Conservation (phyloP, 2,329 filamentous ascomycete genomes). For the Tolypocladium tropicale region DNA sequence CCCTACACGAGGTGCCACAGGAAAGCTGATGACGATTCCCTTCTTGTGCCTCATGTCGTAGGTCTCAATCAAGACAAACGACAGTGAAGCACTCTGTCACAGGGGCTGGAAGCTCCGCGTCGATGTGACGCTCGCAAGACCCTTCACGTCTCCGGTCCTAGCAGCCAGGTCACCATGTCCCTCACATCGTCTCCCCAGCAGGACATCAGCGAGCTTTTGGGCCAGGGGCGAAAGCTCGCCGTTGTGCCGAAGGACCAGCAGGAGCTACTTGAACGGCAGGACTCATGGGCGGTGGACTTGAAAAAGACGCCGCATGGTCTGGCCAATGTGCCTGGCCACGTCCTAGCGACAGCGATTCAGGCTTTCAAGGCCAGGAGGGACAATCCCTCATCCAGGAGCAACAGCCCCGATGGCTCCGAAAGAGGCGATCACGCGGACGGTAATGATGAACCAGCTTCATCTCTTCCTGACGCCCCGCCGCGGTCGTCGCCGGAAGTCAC, state of each 20-base stretch:
- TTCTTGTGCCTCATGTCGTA: neutral
- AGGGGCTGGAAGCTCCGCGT: neutral
- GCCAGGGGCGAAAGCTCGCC: constrained; percentile 14
- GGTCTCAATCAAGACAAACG: neutral
- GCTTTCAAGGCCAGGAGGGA: constrained; percentile 7
- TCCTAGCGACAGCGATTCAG: constrained; percentile 21
- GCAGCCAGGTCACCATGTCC: constrained; percentile 13
- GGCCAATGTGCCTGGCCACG: constrained; percentile 23
- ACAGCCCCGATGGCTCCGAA: neutral
- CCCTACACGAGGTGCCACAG: neutral
- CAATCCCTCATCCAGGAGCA: neutral
- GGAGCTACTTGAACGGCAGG: constrained; percentile 19
- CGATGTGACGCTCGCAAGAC: neutral
- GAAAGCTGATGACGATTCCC: neutral
- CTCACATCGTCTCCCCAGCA: constrained; percentile 10
- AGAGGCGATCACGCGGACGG: neutral
- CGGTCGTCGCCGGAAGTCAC: constrained; percentile 1
- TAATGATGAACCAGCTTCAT: neutral
- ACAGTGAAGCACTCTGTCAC: neutral
- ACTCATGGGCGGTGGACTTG: constrained; percentile 25
- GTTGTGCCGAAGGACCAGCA: constrained; percentile 29
- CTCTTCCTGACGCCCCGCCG: neutral
- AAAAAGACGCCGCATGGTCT: constrained; percentile 12
- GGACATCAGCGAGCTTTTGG: constrained; percentile 13
- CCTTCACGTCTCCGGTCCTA: neutral